Conservation (phyloP, 148 eudicot species). For the Cornus suecica region DNA sequence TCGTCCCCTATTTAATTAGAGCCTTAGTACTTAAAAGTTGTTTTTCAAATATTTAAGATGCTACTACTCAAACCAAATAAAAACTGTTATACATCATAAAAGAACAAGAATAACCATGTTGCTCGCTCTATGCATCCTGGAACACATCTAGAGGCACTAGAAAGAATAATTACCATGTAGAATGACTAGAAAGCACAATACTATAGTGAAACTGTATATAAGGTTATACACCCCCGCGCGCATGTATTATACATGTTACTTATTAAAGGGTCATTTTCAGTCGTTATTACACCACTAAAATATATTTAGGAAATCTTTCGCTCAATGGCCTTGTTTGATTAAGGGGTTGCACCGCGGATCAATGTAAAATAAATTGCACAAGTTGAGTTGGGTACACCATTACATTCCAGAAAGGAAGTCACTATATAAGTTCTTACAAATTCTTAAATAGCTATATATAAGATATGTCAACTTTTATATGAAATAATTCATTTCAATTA, state of each 20-base stretch:
- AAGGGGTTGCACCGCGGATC: too few species aligned
- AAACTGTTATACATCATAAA: background rate
- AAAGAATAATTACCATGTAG: background rate
- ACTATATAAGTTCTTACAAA: background rate
- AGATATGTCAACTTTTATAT: background rate
- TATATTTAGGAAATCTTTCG: background rate
- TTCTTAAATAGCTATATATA: background rate
- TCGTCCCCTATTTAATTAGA: constrained; percentile 61
- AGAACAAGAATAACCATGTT: background rate
- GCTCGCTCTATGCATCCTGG: background rate
- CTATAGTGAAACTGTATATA: background rate
- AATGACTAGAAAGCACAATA: constrained; percentile 5
- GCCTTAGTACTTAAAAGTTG: background rate
- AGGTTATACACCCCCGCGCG: background rate
- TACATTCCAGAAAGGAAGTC: too few species aligned
- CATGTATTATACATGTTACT: background rate
- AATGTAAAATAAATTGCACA: too few species aligned
- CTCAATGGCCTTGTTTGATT: too few species aligned
- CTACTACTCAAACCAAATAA: background rate
- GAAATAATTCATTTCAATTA: background rate
- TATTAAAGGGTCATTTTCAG: background rate
- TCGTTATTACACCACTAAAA: too few species aligned
- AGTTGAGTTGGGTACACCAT: too few species aligned
- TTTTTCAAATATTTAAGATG: background rate
- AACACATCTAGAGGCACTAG: background rate